These are phyloP conservation scores for Malassezia restricta DNA, from an alignment of 1,284 basidiomycete species.

Conservation along the genomic window DNA sequence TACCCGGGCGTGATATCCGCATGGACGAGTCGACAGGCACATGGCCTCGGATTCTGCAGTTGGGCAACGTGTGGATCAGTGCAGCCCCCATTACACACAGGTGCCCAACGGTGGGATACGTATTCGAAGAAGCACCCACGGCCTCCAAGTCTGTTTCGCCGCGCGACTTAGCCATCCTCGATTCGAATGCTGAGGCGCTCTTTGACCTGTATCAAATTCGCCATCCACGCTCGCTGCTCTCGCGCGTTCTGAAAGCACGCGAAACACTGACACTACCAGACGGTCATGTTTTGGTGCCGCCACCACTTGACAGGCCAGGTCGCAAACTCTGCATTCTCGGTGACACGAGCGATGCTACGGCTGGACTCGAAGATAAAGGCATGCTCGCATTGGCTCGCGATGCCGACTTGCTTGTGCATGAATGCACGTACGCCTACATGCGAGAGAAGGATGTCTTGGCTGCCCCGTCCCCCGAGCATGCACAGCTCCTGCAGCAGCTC, in stretches of 20 bases:
- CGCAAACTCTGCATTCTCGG: constrained; percentile 40
- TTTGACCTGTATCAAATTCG: constrained; percentile 26
- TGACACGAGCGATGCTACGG: constrained; percentile 38
- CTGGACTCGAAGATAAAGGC: constrained; percentile 15
- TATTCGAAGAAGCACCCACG: constrained; percentile 26
- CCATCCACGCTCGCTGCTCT: constrained; percentile 33
- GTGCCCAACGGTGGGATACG: constrained; percentile 38
- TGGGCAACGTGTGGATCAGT: constrained; percentile 24
- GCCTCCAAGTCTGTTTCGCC: constrained; percentile 21
- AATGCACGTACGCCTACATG: constrained; percentile 41
- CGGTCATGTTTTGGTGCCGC: constrained; percentile 30
- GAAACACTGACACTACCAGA: constrained; percentile 30
- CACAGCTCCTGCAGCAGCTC: background rate
- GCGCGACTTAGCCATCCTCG: constrained; percentile 21
- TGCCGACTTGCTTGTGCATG: constrained; percentile 39
- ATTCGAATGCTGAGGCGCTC: constrained; percentile 27
- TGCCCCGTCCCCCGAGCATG: constrained; percentile 12
- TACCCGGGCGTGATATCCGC: constrained; percentile 26
- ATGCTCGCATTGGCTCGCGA: constrained; percentile 18
- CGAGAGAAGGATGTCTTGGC: constrained; percentile 22
- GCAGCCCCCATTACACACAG: constrained; percentile 42
- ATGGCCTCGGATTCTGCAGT: constrained; percentile 26
- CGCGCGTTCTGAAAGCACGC: constrained; percentile 21
- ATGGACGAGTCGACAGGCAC: constrained; percentile 25
- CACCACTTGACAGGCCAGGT: constrained; percentile 28